Base-by-base conservation (phyloP, 768 basidiomycete genomes). In the Kwoniella europaea region DNA sequence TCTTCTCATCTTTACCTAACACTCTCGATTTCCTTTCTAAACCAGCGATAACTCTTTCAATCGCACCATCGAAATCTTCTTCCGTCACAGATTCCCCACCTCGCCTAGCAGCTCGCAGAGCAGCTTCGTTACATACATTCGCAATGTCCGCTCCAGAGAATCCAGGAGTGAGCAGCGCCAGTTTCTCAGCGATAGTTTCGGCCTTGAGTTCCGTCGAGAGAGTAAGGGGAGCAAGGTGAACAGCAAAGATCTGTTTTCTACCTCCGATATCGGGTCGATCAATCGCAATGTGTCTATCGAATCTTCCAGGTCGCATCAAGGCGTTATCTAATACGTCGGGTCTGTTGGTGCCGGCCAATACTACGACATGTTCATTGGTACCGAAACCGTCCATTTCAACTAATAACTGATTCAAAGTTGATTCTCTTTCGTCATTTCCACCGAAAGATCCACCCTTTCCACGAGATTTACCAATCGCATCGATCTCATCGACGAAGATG, bases 371-470 rank as follows among this genome's bases (percentile, higher is more conserved):
- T 82, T 98, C 94, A 71, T 91, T 89, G n/a, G 94, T 96, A 50
- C 92, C 91, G 85, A 99, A 99, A 29, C 97, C 97, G 83, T 99
- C 97, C 97, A 99, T 98, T 86, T 99, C 96, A 65, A 98, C 97
- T 71, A 99, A 86, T 13, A 99, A 87, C 84, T 99, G 96, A 83
- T 98, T 98, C 69, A 99, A 88, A 35, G 97, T 99, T 0, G 92
- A 92, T 84, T 99, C 97, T 41, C 97, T 90, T 84, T 99, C 97
- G 81, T 98, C 96, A 84, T 98, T 98, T 5, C 96, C 93, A 43
- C 96, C 94, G 63, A 93, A 89, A 73, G 88, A 89, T 27, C 91
- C 88, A 24, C 88, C 86, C 81, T 90, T 90, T 59, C 88, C 91
- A 80, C 97, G 88, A 18, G 93, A 88, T 85, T 98, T 98, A 67